Conservation (phyloP, 108 stramenopile species). For the Cylindrotheca closterium region DNA sequence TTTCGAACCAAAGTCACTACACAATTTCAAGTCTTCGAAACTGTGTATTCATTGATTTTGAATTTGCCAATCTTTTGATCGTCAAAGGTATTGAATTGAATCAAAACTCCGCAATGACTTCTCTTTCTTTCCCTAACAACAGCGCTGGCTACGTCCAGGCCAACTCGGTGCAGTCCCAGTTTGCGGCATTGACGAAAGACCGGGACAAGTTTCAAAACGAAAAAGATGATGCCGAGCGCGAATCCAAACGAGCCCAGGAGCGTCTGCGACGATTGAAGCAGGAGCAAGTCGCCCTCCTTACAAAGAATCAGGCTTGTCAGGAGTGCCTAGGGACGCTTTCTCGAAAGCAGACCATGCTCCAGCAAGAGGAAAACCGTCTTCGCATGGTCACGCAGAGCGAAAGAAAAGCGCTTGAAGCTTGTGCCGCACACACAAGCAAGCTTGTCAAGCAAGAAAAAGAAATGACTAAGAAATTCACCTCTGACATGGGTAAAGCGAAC, state of each 20-base stretch:
- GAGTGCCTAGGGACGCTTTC: constrained; percentile 12
- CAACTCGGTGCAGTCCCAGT: constrained; percentile 28
- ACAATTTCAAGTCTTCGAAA: too few relatives aligned
- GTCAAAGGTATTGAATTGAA: too few relatives aligned
- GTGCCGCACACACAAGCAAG: constrained; percentile 16
- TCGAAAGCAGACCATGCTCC: constrained; percentile 13
- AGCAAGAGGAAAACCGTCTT: constrained; percentile 24
- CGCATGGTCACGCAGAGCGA: constrained; percentile 13
- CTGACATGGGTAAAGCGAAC: constrained; percentile 18
- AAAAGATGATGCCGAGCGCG: constrained; percentile 4
- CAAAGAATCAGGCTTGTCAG: constrained; percentile 12
- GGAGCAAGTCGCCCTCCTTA: constrained; percentile 20
- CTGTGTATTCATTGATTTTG: too few relatives aligned
- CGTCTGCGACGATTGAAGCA: constrained; percentile 5
- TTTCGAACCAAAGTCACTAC: too few relatives aligned
- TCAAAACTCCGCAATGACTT: too few relatives aligned
- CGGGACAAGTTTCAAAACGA: constrained; percentile 23
- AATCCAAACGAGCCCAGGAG: constrained; percentile 3
- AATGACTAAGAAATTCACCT: constrained; percentile 11
- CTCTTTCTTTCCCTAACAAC: background rate
- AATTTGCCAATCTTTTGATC: too few relatives aligned
- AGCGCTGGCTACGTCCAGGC: constrained; percentile 8
- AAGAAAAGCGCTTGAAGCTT: constrained; percentile 18
- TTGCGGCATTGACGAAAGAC: constrained; percentile 22
- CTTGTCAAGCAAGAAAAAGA: constrained; percentile 9